phyloP scores from a whole-genome alignment of 2,329 filamentous ascomycete species.

The Aspergillus ibericus region DNA sequence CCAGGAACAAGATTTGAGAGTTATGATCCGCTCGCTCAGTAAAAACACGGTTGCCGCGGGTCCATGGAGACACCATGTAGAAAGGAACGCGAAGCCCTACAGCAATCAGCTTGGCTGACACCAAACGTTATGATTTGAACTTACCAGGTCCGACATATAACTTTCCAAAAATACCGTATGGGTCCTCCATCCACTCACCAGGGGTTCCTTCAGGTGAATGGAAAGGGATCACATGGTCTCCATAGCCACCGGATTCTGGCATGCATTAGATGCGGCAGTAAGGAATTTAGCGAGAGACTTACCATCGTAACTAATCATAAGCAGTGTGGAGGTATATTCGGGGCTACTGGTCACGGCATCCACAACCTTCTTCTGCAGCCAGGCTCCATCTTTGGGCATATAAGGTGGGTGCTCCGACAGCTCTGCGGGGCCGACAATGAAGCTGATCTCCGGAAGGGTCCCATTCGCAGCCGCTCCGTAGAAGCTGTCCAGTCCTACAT shows the following conservation, averaged over 20 bases:
- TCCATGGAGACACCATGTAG: conserved; percentile 59
- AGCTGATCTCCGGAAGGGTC: conserved; percentile 53
- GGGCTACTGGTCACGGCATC: conserved; percentile 53
- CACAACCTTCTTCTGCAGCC: conserved; percentile 56
- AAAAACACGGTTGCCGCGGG: conserved; percentile 54
- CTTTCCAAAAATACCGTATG: conserved; percentile 43
- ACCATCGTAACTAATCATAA: conserved; percentile 55
- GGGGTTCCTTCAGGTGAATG: conserved; percentile 51
- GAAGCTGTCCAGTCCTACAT: conserved; percentile 51
- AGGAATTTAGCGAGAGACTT: background rate
- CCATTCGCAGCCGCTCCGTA: conserved; percentile 53
- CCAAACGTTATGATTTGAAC: background rate
- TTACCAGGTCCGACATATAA: conserved; percentile 45
- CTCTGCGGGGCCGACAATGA: conserved; percentile 52
- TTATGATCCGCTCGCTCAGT: conserved; percentile 58
- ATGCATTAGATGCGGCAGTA: background rate
- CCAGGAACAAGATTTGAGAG: conserved; percentile 57
- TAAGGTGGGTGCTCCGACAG: conserved; percentile 57
- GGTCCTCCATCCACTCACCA: conserved; percentile 56
- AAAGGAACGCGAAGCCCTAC: conserved; percentile 54
- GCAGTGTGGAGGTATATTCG: conserved; percentile 50
- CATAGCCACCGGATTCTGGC: conserved; percentile 55
- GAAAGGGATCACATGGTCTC: conserved; percentile 56
- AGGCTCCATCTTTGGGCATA: conserved; percentile 55
- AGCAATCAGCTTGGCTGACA: background rate